A percentile compares a stretch with the other conserved stretches of the same genome.
phyloP scores from a whole-genome alignment of 371 early-diverging fungal genomes.

The Saksenaea oblongispora region DNA sequence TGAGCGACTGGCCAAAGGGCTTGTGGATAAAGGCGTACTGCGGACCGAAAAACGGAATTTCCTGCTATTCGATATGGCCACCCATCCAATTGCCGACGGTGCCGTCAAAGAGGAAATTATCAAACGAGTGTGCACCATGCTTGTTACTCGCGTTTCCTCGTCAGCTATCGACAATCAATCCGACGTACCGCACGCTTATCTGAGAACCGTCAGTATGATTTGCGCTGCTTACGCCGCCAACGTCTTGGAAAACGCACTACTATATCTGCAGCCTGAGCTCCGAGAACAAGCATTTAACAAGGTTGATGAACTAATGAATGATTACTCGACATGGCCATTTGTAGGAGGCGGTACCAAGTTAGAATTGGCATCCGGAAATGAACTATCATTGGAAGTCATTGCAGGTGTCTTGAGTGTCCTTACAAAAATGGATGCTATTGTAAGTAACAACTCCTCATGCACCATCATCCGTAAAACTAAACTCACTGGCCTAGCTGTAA shows the following conservation, averaged over 20 bases:
- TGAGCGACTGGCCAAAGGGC: constrained; percentile 93
- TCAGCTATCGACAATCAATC: constrained; percentile 43
- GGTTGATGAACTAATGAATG: constrained; percentile 89
- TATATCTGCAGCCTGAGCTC: constrained; percentile 80
- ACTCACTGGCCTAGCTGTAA: neutral
- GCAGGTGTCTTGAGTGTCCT: constrained; percentile 81
- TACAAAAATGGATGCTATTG: constrained; percentile 88
- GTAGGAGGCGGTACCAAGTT: constrained; percentile 63
- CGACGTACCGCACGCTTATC: constrained; percentile 49
- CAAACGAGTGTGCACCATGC: constrained; percentile 74
- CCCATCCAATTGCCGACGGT: constrained; percentile 87
- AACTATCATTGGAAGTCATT: constrained; percentile 68
- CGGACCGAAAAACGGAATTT: constrained; percentile 95
- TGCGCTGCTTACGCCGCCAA: constrained; percentile 96
- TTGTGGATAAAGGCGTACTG: constrained; percentile 97
- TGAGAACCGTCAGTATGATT: constrained; percentile 88
- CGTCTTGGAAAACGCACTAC: constrained; percentile 91
- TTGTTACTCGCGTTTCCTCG: constrained; percentile 56
- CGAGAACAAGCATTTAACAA: constrained; percentile 86
- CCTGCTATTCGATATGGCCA: constrained; percentile 95
- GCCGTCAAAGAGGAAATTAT: constrained; percentile 86
- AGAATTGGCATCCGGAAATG: constrained; percentile 54
- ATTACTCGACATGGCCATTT: constrained; percentile 81
- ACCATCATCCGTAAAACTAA: neutral
- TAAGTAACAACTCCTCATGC: constrained; percentile 36